Percentiles rank a stretch among this genome's conserved stretches.
Conservation (phyloP, 306 rosid species). For the Sicyos baderoa region DNA sequence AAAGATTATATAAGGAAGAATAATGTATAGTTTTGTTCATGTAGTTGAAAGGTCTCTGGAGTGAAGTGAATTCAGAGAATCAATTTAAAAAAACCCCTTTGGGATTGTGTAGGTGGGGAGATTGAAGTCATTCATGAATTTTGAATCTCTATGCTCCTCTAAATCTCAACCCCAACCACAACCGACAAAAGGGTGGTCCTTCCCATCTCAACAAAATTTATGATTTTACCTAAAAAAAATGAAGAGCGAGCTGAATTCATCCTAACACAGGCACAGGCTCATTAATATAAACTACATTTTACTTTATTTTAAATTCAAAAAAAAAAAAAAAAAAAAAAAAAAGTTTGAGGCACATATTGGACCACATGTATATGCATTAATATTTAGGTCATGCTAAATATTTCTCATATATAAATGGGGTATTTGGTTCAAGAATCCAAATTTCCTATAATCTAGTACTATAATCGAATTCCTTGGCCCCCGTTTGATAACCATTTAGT, state of each 20-base stretch:
- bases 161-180: conserved; percentile 11
- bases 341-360: no score
- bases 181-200: not conserved
- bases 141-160: not conserved
- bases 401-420: no score
- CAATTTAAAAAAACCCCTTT: not conserved
- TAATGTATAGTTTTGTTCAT: not conserved
- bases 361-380: no score
- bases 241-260: not conserved
- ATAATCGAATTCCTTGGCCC: no score
- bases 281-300: no score
- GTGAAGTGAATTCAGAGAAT: not conserved
- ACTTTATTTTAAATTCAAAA: no score
- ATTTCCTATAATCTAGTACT: no score
- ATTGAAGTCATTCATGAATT: not conserved
- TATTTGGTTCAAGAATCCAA: no score
- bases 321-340: no score
- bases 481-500: no score
- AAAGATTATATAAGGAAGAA: not conserved
- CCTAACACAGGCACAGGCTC: not conserved
- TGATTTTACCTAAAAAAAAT: not conserved
- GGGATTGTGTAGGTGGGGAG: not conserved
- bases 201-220: not conserved
- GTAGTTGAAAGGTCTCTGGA: not conserved
- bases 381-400: no score